Conservation (phyloP, 1,139 yeast genomes). For the Pichia sp. region DNA sequence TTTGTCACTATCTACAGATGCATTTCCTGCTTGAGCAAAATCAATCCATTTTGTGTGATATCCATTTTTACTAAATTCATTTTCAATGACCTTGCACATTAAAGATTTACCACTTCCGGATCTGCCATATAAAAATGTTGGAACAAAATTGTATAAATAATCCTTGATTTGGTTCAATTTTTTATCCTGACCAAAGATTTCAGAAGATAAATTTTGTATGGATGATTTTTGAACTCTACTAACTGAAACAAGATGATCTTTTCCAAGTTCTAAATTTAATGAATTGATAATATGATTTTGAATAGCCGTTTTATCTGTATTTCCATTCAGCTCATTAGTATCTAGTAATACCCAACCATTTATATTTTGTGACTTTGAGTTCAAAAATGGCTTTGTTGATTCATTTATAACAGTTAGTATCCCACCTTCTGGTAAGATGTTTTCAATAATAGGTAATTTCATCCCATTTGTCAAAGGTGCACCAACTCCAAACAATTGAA, state of each 20-base stretch:
- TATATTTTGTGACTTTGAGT: background rate
- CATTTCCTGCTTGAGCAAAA: constrained; percentile 31
- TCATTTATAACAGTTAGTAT: constrained; percentile 33
- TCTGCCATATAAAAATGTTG: constrained; percentile 62
- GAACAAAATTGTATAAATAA: constrained; percentile 46
- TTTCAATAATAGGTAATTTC: constrained; percentile 43
- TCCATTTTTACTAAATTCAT: constrained; percentile 36
- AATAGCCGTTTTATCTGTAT: no score
- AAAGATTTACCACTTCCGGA: constrained; percentile 79
- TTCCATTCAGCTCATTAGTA: no score
- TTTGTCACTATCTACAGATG: constrained; percentile 44
- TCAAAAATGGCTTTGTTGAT: background rate
- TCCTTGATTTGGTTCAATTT: constrained; percentile 38
- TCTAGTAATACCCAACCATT: constrained; percentile 2
- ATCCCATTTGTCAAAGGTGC: constrained; percentile 43
- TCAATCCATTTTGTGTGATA: constrained; percentile 32
- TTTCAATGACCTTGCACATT: constrained; percentile 40
- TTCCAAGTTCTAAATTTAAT: constrained; percentile 33
- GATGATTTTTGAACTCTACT: constrained; percentile 37
- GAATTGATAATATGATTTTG: no score
- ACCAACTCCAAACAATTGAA: constrained; percentile 5
- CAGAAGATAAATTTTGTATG: background rate
- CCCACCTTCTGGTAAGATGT: constrained; percentile 57
- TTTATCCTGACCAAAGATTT: constrained; percentile 55
- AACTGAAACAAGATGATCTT: constrained; percentile 44